A percentile compares a stretch with the other conserved stretches of the same genome.
phyloP scores from a whole-genome alignment of 2,329 filamentous ascomycete genomes.

The Pezicula neosporulosa region DNA sequence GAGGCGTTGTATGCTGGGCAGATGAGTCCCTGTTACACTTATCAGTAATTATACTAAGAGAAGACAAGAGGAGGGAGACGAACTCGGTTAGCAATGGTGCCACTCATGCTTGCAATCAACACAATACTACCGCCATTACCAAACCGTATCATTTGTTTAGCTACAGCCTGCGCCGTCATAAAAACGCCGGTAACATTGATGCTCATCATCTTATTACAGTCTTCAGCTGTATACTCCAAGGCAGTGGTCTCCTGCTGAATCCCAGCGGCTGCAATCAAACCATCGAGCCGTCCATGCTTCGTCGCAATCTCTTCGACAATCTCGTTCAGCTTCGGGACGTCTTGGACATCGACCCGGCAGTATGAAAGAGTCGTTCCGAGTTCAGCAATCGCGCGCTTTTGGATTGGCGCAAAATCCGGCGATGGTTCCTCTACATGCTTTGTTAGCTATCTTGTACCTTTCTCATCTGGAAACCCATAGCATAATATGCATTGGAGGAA shows the following conservation, averaged over 20 bases:
- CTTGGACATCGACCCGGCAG: constrained; percentile 75
- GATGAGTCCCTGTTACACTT: constrained; percentile 47
- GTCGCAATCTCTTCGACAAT: constrained; percentile 67
- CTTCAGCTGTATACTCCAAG: constrained; percentile 73
- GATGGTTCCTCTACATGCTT: constrained; percentile 33
- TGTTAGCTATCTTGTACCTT: not conserved
- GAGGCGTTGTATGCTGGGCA: constrained; percentile 71
- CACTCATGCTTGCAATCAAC: constrained; percentile 69
- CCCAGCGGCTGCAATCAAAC: constrained; percentile 66
- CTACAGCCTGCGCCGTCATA: constrained; percentile 86
- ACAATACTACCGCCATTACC: constrained; percentile 59
- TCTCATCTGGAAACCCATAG: not conserved
- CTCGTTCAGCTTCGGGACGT: constrained; percentile 63
- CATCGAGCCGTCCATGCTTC: constrained; percentile 70
- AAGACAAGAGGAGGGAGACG: constrained; percentile 22
- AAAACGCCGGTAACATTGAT: constrained; percentile 85
- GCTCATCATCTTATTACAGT: constrained; percentile 74
- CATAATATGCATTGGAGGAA: not conserved
- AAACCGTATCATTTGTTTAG: constrained; percentile 65
- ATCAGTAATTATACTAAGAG: constrained; percentile 3
- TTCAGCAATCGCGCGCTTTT: constrained; percentile 33
- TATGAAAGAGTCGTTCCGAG: constrained; percentile 63
- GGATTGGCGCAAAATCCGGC: constrained; percentile 57
- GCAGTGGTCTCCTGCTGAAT: constrained; percentile 83
- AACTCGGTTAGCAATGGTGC: constrained; percentile 64